Conservation (phyloP, 202 grass and related monocot species). For the Sporobolus alterniflorus region DNA sequence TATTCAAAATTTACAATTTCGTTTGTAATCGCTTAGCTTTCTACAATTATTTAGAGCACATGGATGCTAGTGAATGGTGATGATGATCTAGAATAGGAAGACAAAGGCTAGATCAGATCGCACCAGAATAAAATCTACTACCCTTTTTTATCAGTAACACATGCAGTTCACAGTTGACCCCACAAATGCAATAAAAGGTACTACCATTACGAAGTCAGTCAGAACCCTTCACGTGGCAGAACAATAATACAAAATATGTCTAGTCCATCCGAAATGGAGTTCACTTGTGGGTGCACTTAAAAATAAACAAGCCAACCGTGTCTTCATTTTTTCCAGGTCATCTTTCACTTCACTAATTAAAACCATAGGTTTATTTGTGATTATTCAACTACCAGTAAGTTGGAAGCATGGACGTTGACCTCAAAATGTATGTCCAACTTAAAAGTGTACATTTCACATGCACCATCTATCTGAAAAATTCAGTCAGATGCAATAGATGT, state of each 20-base stretch:
- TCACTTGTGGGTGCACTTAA: background rate
- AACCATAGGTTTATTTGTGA: constrained; percentile 6
- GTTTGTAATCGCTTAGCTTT: background rate
- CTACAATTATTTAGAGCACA: background rate
- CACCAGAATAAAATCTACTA: constrained; percentile 33
- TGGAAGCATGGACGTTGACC: constrained; percentile 2
- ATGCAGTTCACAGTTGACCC: constrained; percentile 18
- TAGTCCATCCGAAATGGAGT: background rate
- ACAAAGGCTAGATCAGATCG: constrained; percentile 21
- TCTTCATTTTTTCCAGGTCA: background rate
- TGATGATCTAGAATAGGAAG: background rate
- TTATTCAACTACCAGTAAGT: constrained; percentile 8
- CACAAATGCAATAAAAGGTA: constrained; percentile 8
- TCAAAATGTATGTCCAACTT: background rate
- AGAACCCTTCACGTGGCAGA: constrained; percentile 35
- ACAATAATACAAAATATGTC: constrained; percentile 39
- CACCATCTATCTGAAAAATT: background rate
- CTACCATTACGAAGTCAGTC: background rate
- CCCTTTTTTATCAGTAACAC: background rate
- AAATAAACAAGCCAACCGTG: background rate
- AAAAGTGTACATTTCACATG: background rate
- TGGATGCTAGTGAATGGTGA: background rate
- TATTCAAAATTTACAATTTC: background rate
- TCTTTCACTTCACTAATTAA: background rate
- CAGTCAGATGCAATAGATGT: background rate